Conservation (phyloP, 192 early-diverging fungal genomes). For the Coemansia sp. region DNA sequence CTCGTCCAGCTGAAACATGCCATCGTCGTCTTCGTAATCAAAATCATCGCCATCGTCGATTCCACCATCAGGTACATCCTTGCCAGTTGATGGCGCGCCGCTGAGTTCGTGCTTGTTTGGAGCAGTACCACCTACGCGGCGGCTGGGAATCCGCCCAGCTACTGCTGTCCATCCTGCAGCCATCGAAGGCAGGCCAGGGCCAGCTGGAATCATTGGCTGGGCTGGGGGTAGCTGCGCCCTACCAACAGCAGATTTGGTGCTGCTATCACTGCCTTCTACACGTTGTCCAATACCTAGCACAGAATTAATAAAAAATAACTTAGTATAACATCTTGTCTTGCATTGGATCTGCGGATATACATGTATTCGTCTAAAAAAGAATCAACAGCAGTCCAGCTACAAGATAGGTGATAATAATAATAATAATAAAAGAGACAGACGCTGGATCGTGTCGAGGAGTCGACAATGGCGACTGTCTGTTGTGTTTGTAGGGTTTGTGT, state of each 20-base stretch:
- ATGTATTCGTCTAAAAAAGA: conserved; percentile 19
- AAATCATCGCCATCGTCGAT: not conserved
- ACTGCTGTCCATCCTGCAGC: conserved; percentile 33
- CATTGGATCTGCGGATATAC: conserved; percentile 5
- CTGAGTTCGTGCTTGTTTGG: not conserved
- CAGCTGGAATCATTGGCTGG: conserved; percentile 24
- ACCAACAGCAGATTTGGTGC: conserved; percentile 6
- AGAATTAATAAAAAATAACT: conserved; percentile 8
- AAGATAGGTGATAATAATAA: not conserved
- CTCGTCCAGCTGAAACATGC: conserved; percentile 79
- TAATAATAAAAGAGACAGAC: conserved; percentile 1
- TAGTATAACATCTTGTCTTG: not conserved
- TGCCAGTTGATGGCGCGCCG: not conserved
- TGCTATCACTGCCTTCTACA: not conserved
- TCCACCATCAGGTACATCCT: not conserved
- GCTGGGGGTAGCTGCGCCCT: conserved; percentile 19
- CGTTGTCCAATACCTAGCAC: not conserved
- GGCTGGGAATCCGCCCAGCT: conserved; percentile 24
- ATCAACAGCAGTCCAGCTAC: conserved; percentile 16
- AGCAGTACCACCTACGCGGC: not conserved
- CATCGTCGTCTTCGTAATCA: conserved; percentile 62
- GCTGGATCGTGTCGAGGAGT: not conserved
- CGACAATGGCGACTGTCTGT: not conserved
- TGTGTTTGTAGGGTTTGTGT: not conserved
- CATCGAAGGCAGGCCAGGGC: conserved; percentile 15